Evolutionary conservation across 2,329 filamentous ascomycete genomes (phyloP), one percentile per base, ranked within the genome.

Genomic region (Apiospora kogelbergensis): DNA sequence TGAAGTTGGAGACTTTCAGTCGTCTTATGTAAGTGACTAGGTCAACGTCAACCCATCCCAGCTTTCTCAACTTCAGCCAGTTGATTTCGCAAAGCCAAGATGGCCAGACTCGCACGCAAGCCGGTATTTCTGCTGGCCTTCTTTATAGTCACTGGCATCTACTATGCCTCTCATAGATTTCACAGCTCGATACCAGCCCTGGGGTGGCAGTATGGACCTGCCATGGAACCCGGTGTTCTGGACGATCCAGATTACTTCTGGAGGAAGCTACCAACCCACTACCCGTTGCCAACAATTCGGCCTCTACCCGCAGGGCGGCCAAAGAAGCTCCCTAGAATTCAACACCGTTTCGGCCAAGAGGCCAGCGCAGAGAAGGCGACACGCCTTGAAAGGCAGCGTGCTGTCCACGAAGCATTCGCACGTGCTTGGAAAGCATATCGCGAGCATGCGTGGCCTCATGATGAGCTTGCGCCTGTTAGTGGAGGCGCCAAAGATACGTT

Each of bases 381-480:
- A 13, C 74, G 75, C 26, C 67, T 70, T 48, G 22, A 68, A 63
- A 71, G 74, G 20, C 74, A 72, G 64, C 67, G 67, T 7, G 70
- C 72, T 13, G 72, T 76, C 42, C 74, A 73, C 44, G 65, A 63
- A 10, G 72, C 73, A 2, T 77, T 77, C 37, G 17, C 67, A 37
- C 72, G 71, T 45, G 72, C 73, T 53, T 78, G 83, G 83, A 72
- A 77, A 20, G 80, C 80, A 40, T 84, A 84, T 70, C 80, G 79
- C 68, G 74, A 76, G 65, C 73, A 81, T 69, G 82, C 82, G 1
- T 83, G 81, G 78, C 72, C 79, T 45, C 78, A 81, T 42, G 83
- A 84, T 66, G 83, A 84, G 73, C 72, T 84, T 13, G 72, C 76
- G 66, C 83, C 83, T 33, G 74, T 84, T 17, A 78, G 78, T 63